A percentile compares a stretch with the other conserved stretches of the same genome.
These are phyloP conservation scores for Hypoxylon fragiforme DNA, from an alignment of 495 filamentous ascomycete genomes.

Conservation along the genomic window DNA sequence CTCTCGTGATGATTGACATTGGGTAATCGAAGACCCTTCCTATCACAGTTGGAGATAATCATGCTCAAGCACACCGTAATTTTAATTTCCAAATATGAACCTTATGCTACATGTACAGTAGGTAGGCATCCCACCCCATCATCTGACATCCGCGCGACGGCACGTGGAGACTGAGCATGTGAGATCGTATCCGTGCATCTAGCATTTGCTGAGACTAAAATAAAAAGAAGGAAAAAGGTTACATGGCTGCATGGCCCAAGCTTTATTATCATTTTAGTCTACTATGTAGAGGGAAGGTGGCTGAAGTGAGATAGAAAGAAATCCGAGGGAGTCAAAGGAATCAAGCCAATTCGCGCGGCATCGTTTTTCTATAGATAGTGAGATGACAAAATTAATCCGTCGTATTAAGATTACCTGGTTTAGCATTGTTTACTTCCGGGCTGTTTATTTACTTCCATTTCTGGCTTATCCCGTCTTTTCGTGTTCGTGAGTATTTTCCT, in stretches of 20 bases:
- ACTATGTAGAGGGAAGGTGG: slow-evolving; percentile 4
- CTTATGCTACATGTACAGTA: too few relatives aligned
- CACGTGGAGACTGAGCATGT: slow-evolving; percentile 26
- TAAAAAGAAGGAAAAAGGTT: slow-evolving; percentile 9
- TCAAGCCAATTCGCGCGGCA: too few relatives aligned
- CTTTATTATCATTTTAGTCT: slow-evolving; percentile 1
- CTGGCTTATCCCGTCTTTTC: slow-evolving; percentile 1
- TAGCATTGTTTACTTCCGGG: slow-evolving; percentile 30
- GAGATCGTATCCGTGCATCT: slow-evolving; percentile 23
- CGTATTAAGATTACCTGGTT: slow-evolving; percentile 37
- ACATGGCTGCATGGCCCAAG: slow-evolving; percentile 17
- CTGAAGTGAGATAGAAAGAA: slow-evolving; percentile 10
- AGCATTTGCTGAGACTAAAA: background rate
- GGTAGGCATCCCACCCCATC: slow-evolving; percentile 11
- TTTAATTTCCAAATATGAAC: slow-evolving; percentile 19
- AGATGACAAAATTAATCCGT: slow-evolving; percentile 28
- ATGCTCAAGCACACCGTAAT: slow-evolving; percentile 2
- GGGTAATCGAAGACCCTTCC: slow-evolving; percentile 9
- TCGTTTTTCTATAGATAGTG: too few relatives aligned
- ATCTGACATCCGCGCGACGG: slow-evolving; percentile 14
- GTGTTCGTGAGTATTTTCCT: slow-evolving; percentile 6
- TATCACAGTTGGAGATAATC: slow-evolving; percentile 10
- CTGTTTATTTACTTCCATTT: slow-evolving; percentile 32
- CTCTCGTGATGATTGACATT: slow-evolving; percentile 10
- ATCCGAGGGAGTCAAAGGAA: too few relatives aligned